Percentiles rank a stretch among this genome's conserved stretches.
Conservation (phyloP, 352 stramenopile species). For the Globisporangium okanoganense region DNA sequence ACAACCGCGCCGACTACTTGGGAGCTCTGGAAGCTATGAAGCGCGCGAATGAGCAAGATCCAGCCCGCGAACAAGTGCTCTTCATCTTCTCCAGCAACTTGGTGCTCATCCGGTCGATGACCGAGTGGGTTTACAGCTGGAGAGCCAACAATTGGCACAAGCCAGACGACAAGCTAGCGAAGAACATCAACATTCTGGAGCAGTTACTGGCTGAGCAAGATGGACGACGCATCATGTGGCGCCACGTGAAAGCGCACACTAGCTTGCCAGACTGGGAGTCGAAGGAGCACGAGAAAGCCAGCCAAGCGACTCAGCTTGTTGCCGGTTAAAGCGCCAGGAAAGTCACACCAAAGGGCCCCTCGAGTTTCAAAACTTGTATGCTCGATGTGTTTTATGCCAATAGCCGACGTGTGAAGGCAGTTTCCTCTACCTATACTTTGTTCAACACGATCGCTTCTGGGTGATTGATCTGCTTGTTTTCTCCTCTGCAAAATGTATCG, state of each 20-base stretch:
- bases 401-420: not conserved
- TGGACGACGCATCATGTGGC: constrained; percentile 49
- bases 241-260: constrained; percentile 55
- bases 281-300: not conserved
- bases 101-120: constrained; percentile 80
- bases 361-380: too few relatives aligned
- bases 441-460: too few relatives aligned
- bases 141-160: constrained; percentile 63
- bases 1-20: constrained; percentile 28
- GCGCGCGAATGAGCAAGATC: constrained; percentile 55
- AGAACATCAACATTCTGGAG: constrained; percentile 72
- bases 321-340: not conserved
- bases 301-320: not conserved
- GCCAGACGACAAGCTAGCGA: constrained; percentile 39
- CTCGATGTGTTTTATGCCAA: not conserved
- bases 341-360: too few relatives aligned
- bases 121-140: constrained; percentile 64
- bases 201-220: constrained; percentile 40
- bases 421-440: not conserved
- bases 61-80: constrained; percentile 24
- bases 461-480: too few relatives aligned
- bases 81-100: constrained; percentile 80
- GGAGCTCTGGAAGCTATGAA: constrained; percentile 47
- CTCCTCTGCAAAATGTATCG: too few relatives aligned
- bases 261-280: constrained; percentile 26